phyloP scores from a whole-genome alignment of 208 protist species.

The Balamuthia mandrillaris region DNA sequence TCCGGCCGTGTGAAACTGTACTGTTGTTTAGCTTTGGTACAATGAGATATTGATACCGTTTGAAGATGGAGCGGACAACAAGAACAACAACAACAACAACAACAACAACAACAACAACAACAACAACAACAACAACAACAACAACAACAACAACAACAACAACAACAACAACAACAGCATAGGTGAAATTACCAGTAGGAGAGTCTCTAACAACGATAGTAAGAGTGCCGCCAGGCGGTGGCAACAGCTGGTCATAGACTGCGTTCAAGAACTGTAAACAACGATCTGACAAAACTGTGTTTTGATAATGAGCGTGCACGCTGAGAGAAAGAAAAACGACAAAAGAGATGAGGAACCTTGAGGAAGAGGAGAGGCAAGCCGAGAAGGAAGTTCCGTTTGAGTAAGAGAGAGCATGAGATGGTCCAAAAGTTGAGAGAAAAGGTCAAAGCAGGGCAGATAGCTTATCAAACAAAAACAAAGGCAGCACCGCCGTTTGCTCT shows the following conservation, averaged over 20 bases:
- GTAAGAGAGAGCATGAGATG: not conserved
- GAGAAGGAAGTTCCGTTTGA: not conserved
- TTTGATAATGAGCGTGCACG: too few species aligned
- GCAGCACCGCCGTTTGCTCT: too few species aligned
- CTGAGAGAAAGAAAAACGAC: not conserved
- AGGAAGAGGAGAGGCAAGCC: not conserved
- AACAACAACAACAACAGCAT: too few species aligned
- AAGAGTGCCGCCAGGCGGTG: not conserved
- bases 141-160: too few species aligned
- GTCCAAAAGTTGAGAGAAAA: conserved; percentile 12
- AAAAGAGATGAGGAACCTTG: not conserved
- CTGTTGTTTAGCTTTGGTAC: not conserved
- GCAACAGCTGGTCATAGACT: not conserved
- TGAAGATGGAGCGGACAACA: too few species aligned
- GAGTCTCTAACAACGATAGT: not conserved
- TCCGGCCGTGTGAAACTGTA: conserved; percentile 6
- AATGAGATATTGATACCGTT: too few species aligned
- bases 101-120: too few species aligned
- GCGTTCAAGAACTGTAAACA: not conserved
- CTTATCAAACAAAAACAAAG: conserved; percentile 38
- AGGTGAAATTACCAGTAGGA: not conserved
- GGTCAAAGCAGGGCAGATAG: conserved; percentile 11
- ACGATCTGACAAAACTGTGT: not conserved
- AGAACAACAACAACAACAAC: too few species aligned
- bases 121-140: too few species aligned